These are phyloP conservation scores for Aspergillus sp. DNA, from an alignment of 2,329 filamentous ascomycete species.

Conservation along the genomic window DNA sequence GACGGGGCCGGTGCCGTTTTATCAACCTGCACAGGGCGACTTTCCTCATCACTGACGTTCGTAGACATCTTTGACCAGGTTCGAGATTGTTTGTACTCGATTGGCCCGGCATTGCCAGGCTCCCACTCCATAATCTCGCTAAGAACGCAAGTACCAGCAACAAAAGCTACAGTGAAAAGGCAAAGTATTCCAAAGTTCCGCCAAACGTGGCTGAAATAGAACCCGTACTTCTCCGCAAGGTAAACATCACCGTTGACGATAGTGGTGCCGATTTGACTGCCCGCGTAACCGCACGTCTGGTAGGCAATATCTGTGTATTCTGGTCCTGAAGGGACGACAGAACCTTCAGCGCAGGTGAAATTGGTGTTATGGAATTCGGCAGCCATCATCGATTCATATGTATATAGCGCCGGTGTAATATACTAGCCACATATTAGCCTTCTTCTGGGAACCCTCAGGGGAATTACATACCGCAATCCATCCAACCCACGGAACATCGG, in stretches of 20 bases:
- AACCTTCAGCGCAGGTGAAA: constrained; percentile 55
- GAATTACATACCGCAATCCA: constrained; percentile 46
- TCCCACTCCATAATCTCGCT: constrained; percentile 66
- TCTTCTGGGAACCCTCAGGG: background rate
- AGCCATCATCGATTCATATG: constrained; percentile 63
- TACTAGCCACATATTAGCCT: constrained; percentile 35
- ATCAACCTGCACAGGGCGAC: constrained; percentile 26
- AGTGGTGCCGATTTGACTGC: constrained; percentile 51
- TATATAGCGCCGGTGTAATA: constrained; percentile 52
- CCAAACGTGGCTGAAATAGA: constrained; percentile 57
- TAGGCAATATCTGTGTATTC: constrained; percentile 50
- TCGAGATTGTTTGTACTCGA: constrained; percentile 64
- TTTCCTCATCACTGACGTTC: constrained; percentile 24
- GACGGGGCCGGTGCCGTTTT: constrained; percentile 18
- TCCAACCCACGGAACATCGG: constrained; percentile 62
- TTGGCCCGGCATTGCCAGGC: constrained; percentile 58
- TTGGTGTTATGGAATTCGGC: constrained; percentile 60
- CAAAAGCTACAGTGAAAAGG: constrained; percentile 69
- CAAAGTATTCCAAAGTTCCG: constrained; percentile 74
- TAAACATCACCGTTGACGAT: constrained; percentile 56
- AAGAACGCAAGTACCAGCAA: constrained; percentile 65
- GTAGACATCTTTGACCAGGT: constrained; percentile 20
- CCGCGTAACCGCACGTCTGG: constrained; percentile 59
- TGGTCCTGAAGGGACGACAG: constrained; percentile 58
- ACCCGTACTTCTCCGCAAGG: constrained; percentile 51